phyloP scores from a whole-genome alignment of 2,329 filamentous ascomycete genomes.

The Magnaporthiopsis rhizophila region DNA sequence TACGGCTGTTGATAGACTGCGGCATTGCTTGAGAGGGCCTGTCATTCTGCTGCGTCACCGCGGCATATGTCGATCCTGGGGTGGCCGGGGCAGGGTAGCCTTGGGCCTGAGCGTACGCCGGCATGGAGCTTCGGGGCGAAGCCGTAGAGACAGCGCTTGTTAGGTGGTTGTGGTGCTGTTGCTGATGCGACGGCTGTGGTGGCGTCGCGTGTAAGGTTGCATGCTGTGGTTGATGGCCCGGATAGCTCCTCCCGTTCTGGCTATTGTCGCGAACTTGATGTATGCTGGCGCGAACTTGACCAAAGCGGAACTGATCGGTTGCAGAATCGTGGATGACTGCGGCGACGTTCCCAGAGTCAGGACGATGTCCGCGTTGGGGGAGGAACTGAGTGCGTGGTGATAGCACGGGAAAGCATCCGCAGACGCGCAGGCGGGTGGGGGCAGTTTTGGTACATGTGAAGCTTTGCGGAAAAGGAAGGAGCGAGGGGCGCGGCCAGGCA shows the following conservation, averaged over 20 bases:
- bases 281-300: slow-evolving; percentile 36
- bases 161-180: not conserved
- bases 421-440: not conserved
- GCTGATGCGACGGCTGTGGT: too few relatives aligned
- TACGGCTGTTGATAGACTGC: slow-evolving; percentile 1
- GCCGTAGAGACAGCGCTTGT: not conserved
- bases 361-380: not conserved
- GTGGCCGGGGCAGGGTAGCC: slow-evolving; percentile 2
- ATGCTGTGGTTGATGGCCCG: not conserved
- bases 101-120: slow-evolving; percentile 5
- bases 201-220: not conserved
- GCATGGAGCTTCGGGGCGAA: not conserved
- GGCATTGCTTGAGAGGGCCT: slow-evolving; percentile 4
- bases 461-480: not conserved
- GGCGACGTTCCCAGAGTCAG: not conserved
- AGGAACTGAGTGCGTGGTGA: not conserved
- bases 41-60: slow-evolving; percentile 1
- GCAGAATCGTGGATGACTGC: slow-evolving; percentile 35
- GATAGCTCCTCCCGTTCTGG: not conserved
- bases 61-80: not conserved
- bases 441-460: not conserved
- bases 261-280: not conserved
- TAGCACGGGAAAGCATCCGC: not conserved
- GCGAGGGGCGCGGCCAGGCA: not conserved
- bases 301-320: slow-evolving; percentile 31